phyloP scores from a whole-genome alignment of 345 rosid species.

The Angophora floribunda region DNA sequence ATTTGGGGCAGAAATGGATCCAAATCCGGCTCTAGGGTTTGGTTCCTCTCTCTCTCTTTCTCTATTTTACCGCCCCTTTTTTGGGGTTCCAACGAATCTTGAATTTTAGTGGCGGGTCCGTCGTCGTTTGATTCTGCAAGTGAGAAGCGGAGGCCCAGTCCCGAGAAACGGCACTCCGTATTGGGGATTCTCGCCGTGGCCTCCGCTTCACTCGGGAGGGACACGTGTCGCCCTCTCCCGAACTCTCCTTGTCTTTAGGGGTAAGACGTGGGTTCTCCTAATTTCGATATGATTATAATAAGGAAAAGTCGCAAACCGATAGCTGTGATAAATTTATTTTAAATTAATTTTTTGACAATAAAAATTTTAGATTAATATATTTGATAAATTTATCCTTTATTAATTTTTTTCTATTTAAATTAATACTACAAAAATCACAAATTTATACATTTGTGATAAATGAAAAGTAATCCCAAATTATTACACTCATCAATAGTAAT shows the following conservation, averaged over 20 bases:
- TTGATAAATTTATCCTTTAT: too few species aligned
- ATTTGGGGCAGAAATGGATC: not conserved
- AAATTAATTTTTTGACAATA: too few species aligned
- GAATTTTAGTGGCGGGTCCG: not conserved
- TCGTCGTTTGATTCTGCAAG: not conserved
- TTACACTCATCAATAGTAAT: too few species aligned
- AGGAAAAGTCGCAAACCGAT: not conserved
- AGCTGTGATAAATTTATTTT: fast-evolving
- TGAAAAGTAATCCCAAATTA: fast-evolving
- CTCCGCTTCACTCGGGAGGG: not conserved
- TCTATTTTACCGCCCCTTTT: not conserved
- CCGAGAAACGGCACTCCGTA: not conserved
- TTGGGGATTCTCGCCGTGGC: too few species aligned
- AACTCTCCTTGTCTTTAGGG: not conserved
- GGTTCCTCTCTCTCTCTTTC: not conserved
- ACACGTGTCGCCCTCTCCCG: not conserved
- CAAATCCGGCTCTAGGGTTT: conserved; percentile 3
- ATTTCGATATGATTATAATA: not conserved
- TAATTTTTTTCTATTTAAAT: too few species aligned
- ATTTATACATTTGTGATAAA: fast-evolving
- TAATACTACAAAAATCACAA: too few species aligned
- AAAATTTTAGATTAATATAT: fast-evolving
- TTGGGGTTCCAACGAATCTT: not conserved
- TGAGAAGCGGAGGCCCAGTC: not conserved
- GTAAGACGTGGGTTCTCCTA: not conserved